Conservation (phyloP, 2,329 filamentous ascomycete species). For the Hymenoscyphus salicellus region DNA sequence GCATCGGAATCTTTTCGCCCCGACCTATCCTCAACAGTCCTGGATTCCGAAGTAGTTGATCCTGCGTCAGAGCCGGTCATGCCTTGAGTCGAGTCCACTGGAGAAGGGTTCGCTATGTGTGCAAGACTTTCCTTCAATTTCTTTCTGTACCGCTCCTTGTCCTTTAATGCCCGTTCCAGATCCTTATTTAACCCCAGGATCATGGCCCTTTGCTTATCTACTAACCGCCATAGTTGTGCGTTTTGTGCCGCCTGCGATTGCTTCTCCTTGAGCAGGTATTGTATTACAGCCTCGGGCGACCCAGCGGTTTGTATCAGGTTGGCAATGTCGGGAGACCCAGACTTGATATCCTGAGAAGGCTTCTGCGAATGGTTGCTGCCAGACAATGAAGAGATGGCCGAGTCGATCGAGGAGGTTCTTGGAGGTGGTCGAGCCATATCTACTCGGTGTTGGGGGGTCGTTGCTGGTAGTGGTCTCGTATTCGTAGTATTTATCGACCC, state of each 20-base stretch:
- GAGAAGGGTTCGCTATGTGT: conserved; percentile 33
- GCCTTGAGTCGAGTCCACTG: conserved; percentile 33
- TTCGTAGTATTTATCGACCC: conserved; percentile 21
- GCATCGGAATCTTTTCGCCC: conserved; percentile 25
- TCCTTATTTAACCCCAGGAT: conserved; percentile 93
- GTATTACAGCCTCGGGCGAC: conserved; percentile 83
- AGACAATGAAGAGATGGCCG: conserved; percentile 78
- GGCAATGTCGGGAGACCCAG: conserved; percentile 69
- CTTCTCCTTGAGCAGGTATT: conserved; percentile 88
- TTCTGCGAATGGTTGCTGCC: conserved; percentile 57
- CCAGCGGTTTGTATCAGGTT: conserved; percentile 79
- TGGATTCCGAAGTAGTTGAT: conserved; percentile 26
- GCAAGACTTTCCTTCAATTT: conserved; percentile 75
- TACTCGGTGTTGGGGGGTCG: conserved; percentile 29
- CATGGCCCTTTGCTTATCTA: conserved; percentile 94
- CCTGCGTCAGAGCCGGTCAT: conserved; percentile 28
- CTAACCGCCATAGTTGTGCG: conserved; percentile 86
- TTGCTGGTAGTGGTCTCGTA: conserved; percentile 32
- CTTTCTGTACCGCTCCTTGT: conserved; percentile 90
- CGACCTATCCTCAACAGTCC: conserved; percentile 12
- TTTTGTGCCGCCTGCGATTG: conserved; percentile 86
- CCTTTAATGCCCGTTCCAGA: conserved; percentile 82
- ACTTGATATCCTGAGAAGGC: conserved; percentile 50
- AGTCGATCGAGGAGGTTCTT: conserved; percentile 88
- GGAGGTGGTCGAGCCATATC: conserved; percentile 42